Percentiles rank a stretch among this genome's conserved stretches.
These are phyloP conservation scores for Plectosphaerella cucumerina DNA, from an alignment of 2,329 filamentous ascomycete genomes.

Conservation along the genomic window DNA sequence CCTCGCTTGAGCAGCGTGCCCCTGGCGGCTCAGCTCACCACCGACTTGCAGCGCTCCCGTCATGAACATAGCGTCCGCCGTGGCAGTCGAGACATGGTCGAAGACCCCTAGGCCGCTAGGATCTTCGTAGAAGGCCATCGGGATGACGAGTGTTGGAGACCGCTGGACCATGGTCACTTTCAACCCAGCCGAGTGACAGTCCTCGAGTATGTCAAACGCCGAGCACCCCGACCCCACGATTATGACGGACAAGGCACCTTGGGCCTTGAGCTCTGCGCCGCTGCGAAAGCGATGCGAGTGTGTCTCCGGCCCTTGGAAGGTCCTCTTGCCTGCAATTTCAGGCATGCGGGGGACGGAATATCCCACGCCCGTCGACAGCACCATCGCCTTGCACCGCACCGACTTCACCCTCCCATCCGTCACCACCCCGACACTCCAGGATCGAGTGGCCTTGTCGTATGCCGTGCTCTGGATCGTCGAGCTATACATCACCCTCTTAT, in stretches of 20 bases:
- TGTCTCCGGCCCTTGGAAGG: slow-evolving; percentile 18
- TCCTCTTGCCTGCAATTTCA: slow-evolving; percentile 10
- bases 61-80: slow-evolving; percentile 15
- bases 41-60: slow-evolving; percentile 7
- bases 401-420: neutral
- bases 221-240: slow-evolving; percentile 36
- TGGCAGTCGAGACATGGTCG: slow-evolving; percentile 14
- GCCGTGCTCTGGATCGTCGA: slow-evolving; percentile 19
- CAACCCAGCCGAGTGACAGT: slow-evolving; percentile 24
- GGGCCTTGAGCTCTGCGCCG: slow-evolving; percentile 10
- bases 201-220: slow-evolving; percentile 33
- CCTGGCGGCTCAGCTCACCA: slow-evolving; percentile 2
- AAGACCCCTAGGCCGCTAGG: slow-evolving; percentile 23
- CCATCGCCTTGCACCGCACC: slow-evolving; percentile 16
- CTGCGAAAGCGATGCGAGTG: slow-evolving; percentile 20
- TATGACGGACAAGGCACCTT: slow-evolving; percentile 21
- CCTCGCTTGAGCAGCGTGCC: slow-evolving; percentile 2
- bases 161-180: slow-evolving; percentile 28
- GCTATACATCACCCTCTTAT: slow-evolving; percentile 21
- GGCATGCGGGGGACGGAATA: slow-evolving; percentile 19
- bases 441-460: slow-evolving; percentile 15
- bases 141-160: slow-evolving; percentile 29
- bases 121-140: slow-evolving; percentile 22
- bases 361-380: slow-evolving; percentile 20
- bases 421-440: slow-evolving; percentile 17